These are phyloP conservation scores for Przewalskia tangutica DNA, from an alignment of 257 asterid genomes.

Conservation along the genomic window DNA sequence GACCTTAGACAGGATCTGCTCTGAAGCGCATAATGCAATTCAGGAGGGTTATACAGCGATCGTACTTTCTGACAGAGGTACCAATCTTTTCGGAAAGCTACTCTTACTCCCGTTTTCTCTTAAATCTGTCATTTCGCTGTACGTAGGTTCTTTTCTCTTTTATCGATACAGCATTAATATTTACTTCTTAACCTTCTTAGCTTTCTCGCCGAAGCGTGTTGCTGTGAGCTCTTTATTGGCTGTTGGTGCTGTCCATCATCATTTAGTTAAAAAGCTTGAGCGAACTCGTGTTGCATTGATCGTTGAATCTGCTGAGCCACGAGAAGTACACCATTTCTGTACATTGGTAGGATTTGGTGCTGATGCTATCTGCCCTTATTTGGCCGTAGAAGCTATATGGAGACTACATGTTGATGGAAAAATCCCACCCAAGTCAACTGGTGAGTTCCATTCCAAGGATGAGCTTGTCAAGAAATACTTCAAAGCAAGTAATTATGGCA, in stretches of 20 bases:
- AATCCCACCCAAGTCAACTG: constrained; percentile 78
- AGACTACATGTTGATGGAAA: constrained; percentile 97
- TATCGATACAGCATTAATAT: neutral
- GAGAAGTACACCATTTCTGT: constrained; percentile 99
- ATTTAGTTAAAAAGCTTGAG: constrained; percentile 85
- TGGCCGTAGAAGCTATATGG: constrained; percentile 89
- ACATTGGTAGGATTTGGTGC: constrained; percentile 98
- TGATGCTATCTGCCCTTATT: constrained; percentile 93
- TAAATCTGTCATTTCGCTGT: neutral
- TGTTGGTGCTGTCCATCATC: constrained; percentile 98
- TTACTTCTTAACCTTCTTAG: constrained; percentile 25
- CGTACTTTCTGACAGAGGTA: constrained; percentile 97
- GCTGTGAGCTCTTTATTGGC: constrained; percentile 95
- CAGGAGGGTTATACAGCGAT: constrained; percentile 81
- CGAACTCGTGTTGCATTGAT: constrained; percentile 90
- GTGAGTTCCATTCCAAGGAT: constrained; percentile 72
- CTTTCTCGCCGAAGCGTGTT: constrained; percentile 71
- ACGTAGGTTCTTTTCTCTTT: neutral
- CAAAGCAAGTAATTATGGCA: constrained; percentile 86
- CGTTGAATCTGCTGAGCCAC: constrained; percentile 96
- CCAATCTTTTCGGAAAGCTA: neutral
- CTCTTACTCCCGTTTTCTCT: neutral
- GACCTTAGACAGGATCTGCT: constrained; percentile 81
- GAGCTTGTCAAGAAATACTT: constrained; percentile 80
- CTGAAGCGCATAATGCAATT: constrained; percentile 81